These are phyloP conservation scores for Fusarium tupiense DNA, from an alignment of 2,329 filamentous ascomycete genomes.

Conservation along the genomic window DNA sequence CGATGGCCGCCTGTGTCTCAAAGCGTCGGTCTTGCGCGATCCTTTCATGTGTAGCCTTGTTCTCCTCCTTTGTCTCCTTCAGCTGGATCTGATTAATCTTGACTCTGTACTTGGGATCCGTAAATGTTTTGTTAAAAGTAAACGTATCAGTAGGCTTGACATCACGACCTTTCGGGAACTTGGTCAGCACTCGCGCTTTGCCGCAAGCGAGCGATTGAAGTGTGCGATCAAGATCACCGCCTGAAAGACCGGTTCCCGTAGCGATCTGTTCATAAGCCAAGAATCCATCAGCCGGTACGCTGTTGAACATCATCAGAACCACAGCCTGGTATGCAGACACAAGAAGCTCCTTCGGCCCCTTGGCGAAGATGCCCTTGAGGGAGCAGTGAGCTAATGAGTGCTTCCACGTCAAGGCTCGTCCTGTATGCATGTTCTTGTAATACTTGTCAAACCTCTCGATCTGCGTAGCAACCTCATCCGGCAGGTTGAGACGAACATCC, in stretches of 20 bases:
- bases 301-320: slow-evolving; percentile 90
- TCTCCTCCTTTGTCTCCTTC: slow-evolving; percentile 95
- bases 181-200: slow-evolving; percentile 83
- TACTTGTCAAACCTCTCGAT: slow-evolving; percentile 84
- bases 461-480: slow-evolving; percentile 77
- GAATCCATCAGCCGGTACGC: slow-evolving; percentile 65
- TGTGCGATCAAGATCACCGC: slow-evolving; percentile 84
- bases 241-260: slow-evolving; percentile 76
- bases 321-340: slow-evolving; percentile 94
- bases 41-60: slow-evolving; percentile 90
- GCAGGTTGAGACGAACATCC: slow-evolving; percentile 77
- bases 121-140: slow-evolving; percentile 79
- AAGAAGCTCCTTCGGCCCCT: slow-evolving; percentile 85
- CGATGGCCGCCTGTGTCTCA: slow-evolving; percentile 96
- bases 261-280: slow-evolving; percentile 81
- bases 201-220: slow-evolving; percentile 95
- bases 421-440: slow-evolving; percentile 90
- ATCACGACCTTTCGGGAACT: slow-evolving; percentile 86
- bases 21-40: slow-evolving; percentile 91
- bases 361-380: slow-evolving; percentile 81
- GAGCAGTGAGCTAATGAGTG: slow-evolving; percentile 92
- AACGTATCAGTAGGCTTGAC: slow-evolving; percentile 84
- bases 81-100: slow-evolving; percentile 99
- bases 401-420: slow-evolving; percentile 89
- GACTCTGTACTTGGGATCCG: slow-evolving; percentile 84